Conservation (phyloP, 208 protist species). For the Leishmania lainsoni region DNA sequence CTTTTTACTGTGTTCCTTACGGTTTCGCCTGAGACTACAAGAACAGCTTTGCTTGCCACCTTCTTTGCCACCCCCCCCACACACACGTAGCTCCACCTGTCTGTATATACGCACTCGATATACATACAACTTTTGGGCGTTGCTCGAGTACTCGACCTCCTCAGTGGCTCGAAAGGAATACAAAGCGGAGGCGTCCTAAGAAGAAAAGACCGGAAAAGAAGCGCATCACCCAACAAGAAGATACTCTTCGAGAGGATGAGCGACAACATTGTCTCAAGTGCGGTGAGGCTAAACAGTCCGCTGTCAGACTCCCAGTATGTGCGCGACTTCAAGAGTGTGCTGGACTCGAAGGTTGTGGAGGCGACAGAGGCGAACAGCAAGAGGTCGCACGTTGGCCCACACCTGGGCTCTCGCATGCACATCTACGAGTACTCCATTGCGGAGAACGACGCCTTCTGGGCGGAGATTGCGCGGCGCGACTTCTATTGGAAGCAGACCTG, state of each 20-base stretch:
- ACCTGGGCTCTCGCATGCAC: slow-evolving; percentile 53
- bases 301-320: slow-evolving; percentile 23
- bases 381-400: slow-evolving; percentile 49
- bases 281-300: slow-evolving; percentile 25
- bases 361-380: slow-evolving; percentile 23
- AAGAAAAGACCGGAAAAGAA: not conserved
- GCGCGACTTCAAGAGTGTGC: slow-evolving; percentile 44
- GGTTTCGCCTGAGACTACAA: not conserved
- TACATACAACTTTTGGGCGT: no score
- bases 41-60: not conserved
- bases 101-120: no score
- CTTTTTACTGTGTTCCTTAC: not conserved
- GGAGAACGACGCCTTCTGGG: slow-evolving; percentile 73
- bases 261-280: slow-evolving; percentile 3
- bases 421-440: slow-evolving; percentile 72
- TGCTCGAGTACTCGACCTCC: no score
- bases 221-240: not conserved
- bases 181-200: not conserved
- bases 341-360: slow-evolving; percentile 20
- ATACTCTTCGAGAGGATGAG: not conserved
- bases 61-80: not conserved
- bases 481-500: slow-evolving; percentile 78
- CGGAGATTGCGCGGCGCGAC: slow-evolving; percentile 51
- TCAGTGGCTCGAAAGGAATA: not conserved
- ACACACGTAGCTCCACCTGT: not conserved